phyloP scores from a whole-genome alignment of 768 basidiomycete genomes.

The Amanita fuliginea region DNA sequence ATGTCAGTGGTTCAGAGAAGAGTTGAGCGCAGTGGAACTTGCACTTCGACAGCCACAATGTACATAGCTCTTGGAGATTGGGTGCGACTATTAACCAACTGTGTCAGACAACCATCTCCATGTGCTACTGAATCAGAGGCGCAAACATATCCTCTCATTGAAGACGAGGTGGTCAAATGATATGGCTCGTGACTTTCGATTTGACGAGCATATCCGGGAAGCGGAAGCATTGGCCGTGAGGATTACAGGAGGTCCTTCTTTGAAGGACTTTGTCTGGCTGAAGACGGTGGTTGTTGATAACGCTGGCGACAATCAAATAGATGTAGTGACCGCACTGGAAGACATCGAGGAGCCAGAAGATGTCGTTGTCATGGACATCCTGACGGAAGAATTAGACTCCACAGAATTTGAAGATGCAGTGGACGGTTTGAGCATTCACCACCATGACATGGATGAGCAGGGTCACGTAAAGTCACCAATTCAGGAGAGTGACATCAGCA shows the following conservation, averaged over 20 bases:
- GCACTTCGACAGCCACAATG: constrained; percentile 11
- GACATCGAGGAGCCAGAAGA: neutral
- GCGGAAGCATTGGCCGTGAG: neutral
- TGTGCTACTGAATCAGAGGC: constrained; percentile 8
- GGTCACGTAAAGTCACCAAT: too few species aligned
- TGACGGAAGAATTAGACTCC: too few species aligned
- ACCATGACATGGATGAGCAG: too few species aligned
- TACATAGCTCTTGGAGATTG: constrained; percentile 6
- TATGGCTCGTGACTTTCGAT: too few species aligned
- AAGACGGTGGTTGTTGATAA: neutral
- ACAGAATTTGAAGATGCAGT: too few species aligned
- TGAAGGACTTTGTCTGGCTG: neutral
- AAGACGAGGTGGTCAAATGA: constrained; percentile 13
- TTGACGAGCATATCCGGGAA: constrained; percentile 8
- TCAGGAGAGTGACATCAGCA: too few species aligned
- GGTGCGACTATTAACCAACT: neutral
- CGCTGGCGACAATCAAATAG: neutral
- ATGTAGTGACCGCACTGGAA: neutral
- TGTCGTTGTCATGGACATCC: neutral
- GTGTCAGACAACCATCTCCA: neutral
- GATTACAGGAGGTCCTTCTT: neutral
- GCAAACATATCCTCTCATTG: constrained; percentile 8
- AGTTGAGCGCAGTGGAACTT: constrained; percentile 16
- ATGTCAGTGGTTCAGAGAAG: constrained; percentile 20
- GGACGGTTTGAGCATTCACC: too few species aligned